Conservation (phyloP, 225 moss, liverwort and hornwort genomes). For the Polytrichum commune region DNA sequence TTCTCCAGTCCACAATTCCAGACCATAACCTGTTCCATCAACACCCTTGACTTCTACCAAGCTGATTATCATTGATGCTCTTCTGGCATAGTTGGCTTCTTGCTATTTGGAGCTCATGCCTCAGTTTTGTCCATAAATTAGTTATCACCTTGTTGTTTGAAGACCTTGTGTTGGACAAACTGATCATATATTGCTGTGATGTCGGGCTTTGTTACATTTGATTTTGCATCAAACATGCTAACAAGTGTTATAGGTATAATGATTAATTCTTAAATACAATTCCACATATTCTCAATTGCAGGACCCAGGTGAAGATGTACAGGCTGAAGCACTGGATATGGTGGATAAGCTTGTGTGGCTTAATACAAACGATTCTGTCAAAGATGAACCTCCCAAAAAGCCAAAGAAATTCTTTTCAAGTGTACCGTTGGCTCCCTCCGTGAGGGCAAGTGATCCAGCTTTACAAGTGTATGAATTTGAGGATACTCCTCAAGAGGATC, state of each 20-base stretch:
- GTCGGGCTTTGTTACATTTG: too few relatives aligned
- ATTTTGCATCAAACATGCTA: too few relatives aligned
- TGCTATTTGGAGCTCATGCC: too few relatives aligned
- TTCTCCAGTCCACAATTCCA: slow-evolving; percentile 16
- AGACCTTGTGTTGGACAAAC: too few relatives aligned
- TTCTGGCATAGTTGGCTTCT: too few relatives aligned
- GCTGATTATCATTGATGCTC: too few relatives aligned
- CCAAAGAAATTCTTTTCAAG: slow-evolving; percentile 58
- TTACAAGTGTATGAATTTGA: slow-evolving; percentile 92
- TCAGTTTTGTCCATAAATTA: too few relatives aligned
- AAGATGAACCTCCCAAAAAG: slow-evolving; percentile 49
- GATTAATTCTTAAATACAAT: too few relatives aligned
- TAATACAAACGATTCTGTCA: slow-evolving; percentile 58
- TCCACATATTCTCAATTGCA: slow-evolving; percentile 15
- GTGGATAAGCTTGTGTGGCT: slow-evolving; percentile 96
- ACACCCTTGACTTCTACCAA: not conserved
- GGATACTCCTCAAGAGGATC: slow-evolving; percentile 62
- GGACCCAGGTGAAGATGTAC: slow-evolving; percentile 90
- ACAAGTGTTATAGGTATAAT: too few relatives aligned
- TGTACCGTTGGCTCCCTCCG: slow-evolving; percentile 43
- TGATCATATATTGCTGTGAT: too few relatives aligned
- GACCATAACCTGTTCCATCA: not conserved
- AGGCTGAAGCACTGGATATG: slow-evolving; percentile 86
- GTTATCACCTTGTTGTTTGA: too few relatives aligned
- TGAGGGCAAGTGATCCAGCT: slow-evolving; percentile 35